A percentile compares a stretch with the other conserved stretches of the same genome.
Evolutionary conservation across 371 early-diverging fungal genomes (phyloP).

Genomic region (Circinella umbellata): DNA sequence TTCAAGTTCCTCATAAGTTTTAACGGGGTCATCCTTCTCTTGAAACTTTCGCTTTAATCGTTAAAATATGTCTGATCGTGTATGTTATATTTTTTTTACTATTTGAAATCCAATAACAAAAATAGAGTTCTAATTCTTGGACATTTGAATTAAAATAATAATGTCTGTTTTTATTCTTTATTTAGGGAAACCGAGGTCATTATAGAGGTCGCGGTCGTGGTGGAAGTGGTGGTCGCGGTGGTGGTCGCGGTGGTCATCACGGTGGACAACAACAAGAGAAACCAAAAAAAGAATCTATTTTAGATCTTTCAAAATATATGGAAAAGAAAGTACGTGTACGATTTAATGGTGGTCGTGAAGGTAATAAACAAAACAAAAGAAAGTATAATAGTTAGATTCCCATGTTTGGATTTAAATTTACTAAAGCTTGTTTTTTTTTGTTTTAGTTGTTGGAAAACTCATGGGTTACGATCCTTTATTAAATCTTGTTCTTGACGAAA

Average conservation of each 20-base stretch:
- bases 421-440: too few relatives aligned
- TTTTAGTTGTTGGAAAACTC: slow-evolving; percentile 83
- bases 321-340: slow-evolving; percentile 91
- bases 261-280: slow-evolving; percentile 57
- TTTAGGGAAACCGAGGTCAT: slow-evolving; percentile 4
- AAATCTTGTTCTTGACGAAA: slow-evolving; percentile 94
- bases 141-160: neutral
- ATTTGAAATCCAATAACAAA: too few relatives aligned
- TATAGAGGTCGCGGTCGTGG: slow-evolving; percentile 7
- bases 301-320: slow-evolving; percentile 92
- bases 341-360: slow-evolving; percentile 95
- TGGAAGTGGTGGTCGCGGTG: neutral
- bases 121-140: too few relatives aligned
- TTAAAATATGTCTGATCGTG: too few relatives aligned
- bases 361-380: slow-evolving; percentile 41
- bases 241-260: slow-evolving; percentile 54
- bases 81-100: too few relatives aligned
- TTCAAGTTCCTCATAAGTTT: too few relatives aligned
- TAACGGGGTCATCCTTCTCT: too few relatives aligned
- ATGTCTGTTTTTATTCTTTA: neutral
- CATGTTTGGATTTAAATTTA: too few relatives aligned
- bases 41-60: too few relatives aligned
- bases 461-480: slow-evolving; percentile 93
- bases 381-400: too few relatives aligned
- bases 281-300: slow-evolving; percentile 86